These are phyloP conservation scores for Globisporangium yorkense DNA, from an alignment of 352 stramenopile species.

Conservation along the genomic window DNA sequence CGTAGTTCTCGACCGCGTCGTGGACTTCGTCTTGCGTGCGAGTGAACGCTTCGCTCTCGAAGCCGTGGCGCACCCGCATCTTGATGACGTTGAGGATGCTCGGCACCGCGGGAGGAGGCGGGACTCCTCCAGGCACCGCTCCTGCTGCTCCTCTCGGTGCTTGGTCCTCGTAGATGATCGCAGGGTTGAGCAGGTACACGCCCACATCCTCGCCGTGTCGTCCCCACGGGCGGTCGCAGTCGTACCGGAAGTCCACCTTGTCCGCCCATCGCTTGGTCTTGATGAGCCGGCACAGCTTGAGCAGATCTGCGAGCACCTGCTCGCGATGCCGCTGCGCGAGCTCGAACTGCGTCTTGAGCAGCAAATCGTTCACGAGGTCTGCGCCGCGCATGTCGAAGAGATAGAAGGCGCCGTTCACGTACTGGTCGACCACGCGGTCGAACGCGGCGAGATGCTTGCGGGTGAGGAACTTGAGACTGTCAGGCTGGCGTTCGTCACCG, in stretches of 20 bases:
- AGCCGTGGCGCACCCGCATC: constrained; percentile 60
- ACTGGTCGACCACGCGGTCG: constrained; percentile 43
- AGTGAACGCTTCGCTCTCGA: constrained; percentile 53
- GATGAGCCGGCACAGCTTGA: constrained; percentile 48
- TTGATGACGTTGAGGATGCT: constrained; percentile 56
- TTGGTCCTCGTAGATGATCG: constrained; percentile 42
- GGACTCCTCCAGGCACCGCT: constrained; percentile 14
- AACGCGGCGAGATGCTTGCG: constrained; percentile 41
- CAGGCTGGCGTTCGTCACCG: neutral
- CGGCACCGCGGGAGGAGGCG: constrained; percentile 20
- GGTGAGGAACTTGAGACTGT: constrained; percentile 39
- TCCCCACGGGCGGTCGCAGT: constrained; percentile 62
- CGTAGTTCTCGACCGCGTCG: constrained; percentile 50
- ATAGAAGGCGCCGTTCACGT: constrained; percentile 74
- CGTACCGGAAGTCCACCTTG: constrained; percentile 70
- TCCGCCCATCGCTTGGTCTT: constrained; percentile 63
- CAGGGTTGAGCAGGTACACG: constrained; percentile 44
- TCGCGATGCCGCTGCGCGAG: constrained; percentile 46
- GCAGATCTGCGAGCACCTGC: constrained; percentile 42
- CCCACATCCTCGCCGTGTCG: constrained; percentile 35
- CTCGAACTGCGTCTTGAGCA: constrained; percentile 47
- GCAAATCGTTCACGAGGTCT: constrained; percentile 47
- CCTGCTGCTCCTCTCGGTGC: constrained; percentile 11
- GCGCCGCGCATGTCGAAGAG: constrained; percentile 38
- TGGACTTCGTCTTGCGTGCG: constrained; percentile 33